Percentiles rank a stretch among this genome's conserved stretches.
These are phyloP conservation scores for Heliosperma pusillum DNA, from an alignment of 148 eudicot genomes.

Conservation along the genomic window DNA sequence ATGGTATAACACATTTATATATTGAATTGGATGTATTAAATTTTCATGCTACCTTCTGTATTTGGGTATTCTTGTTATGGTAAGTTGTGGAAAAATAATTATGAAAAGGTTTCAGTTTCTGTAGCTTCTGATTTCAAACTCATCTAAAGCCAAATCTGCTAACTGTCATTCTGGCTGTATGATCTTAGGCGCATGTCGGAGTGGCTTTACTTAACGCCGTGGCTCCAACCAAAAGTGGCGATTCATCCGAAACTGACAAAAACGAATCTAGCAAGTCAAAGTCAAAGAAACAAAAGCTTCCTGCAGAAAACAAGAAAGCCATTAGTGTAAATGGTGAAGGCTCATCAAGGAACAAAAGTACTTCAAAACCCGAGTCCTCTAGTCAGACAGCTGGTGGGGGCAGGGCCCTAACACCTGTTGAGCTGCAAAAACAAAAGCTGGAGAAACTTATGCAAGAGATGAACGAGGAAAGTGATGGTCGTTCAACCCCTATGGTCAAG, in stretches of 20 bases:
- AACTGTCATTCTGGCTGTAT: conserved; percentile 10
- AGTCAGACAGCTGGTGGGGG: conserved; percentile 38
- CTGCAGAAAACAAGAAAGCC: conserved; percentile 44
- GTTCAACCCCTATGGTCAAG: conserved; percentile 77
- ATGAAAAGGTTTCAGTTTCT: neutral
- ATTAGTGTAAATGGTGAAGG: conserved; percentile 45
- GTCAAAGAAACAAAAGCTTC: conserved; percentile 49
- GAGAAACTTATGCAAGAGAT: conserved; percentile 83
- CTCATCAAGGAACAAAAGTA: conserved; percentile 42
- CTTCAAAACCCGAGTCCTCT: conserved; percentile 42
- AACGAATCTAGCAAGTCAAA: conserved; percentile 46
- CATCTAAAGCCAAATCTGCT: neutral
- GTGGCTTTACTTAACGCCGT: conserved; percentile 84
- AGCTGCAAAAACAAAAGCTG: conserved; percentile 68
- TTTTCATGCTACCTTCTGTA: neutral
- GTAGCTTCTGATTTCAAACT: neutral
- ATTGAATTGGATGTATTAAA: too few species aligned
- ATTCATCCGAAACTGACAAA: conserved; percentile 47
- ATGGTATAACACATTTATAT: neutral
- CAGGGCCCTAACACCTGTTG: conserved; percentile 68
- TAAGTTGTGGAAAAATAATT: neutral
- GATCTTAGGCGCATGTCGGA: conserved; percentile 80
- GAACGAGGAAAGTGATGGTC: conserved; percentile 83
- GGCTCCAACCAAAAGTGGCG: conserved; percentile 44
- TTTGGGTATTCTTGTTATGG: neutral